A percentile compares a stretch with the other conserved stretches of the same genome.
Evolutionary conservation across 768 basidiomycete genomes (phyloP).

Genomic region (Rossbeevera mucosa): DNA sequence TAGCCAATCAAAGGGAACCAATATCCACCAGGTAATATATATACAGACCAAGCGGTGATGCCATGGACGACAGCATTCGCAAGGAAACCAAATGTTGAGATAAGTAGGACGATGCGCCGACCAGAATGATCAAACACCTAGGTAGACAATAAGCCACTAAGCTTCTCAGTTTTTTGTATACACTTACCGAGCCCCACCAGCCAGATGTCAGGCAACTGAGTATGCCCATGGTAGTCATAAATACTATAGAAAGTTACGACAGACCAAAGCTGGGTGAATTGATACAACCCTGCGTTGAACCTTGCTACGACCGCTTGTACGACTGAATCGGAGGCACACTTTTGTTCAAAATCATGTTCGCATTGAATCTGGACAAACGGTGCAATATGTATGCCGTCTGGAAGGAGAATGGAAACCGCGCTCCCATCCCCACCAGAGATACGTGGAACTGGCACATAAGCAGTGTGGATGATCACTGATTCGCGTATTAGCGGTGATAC

Average conservation of each 20-base stretch:
- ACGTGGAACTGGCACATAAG: not conserved
- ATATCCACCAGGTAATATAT: slow-evolving; percentile 72
- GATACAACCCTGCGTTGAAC: slow-evolving; percentile 52
- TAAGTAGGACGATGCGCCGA: slow-evolving; percentile 57
- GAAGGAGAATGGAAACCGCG: slow-evolving; percentile 1
- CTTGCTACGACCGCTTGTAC: slow-evolving; percentile 71
- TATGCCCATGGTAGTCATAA: slow-evolving; percentile 62
- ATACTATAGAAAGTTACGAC: slow-evolving; percentile 39
- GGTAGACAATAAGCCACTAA: not conserved
- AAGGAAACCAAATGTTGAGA: slow-evolving; percentile 58
- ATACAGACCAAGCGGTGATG: slow-evolving; percentile 54
- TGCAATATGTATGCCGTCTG: not conserved
- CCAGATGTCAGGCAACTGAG: slow-evolving; percentile 74
- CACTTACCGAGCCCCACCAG: slow-evolving; percentile 79
- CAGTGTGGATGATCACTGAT: not conserved
- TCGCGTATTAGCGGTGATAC: not conserved
- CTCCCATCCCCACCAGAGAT: not conserved
- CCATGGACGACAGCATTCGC: slow-evolving; percentile 64
- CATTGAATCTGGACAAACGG: not conserved
- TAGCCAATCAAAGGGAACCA: slow-evolving; percentile 70
- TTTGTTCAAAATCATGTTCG: slow-evolving; percentile 12
- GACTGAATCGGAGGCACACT: slow-evolving; percentile 63
- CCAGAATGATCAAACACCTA: slow-evolving; percentile 78
- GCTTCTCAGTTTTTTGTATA: not conserved
- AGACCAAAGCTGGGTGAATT: not conserved